These are phyloP conservation scores for Spiromastix sp. DNA, from an alignment of 2,329 filamentous ascomycete species.

Conservation along the genomic window DNA sequence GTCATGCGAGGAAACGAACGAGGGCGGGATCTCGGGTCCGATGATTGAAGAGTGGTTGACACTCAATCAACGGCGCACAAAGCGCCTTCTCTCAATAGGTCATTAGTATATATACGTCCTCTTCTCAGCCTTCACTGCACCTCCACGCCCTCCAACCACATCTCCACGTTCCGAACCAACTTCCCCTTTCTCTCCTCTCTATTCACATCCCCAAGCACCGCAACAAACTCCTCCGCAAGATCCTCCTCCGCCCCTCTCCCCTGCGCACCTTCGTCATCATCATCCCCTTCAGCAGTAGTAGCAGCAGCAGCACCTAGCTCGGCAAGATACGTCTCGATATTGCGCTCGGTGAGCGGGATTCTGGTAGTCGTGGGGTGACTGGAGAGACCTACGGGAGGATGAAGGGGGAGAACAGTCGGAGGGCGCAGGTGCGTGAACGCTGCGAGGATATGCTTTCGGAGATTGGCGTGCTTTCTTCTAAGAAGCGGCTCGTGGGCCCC, in stretches of 20 bases:
- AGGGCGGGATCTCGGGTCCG: too few species aligned
- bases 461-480: too few species aligned
- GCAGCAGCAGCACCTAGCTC: not conserved
- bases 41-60: too few species aligned
- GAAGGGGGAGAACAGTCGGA: too few species aligned
- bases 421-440: too few species aligned
- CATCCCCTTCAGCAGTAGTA: not conserved
- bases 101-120: too few species aligned
- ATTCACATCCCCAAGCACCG: not conserved
- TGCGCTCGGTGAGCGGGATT: slow-evolving; percentile 1
- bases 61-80: too few species aligned
- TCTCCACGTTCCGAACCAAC: not conserved
- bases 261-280: not conserved
- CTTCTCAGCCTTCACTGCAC: not conserved
- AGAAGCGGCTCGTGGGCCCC: too few species aligned
- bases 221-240: not conserved
- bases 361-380: not conserved
- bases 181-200: not conserved
- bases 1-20: too few species aligned
- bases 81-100: too few species aligned
- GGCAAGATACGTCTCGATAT: slow-evolving; percentile 1
- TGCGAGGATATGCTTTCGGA: too few species aligned
- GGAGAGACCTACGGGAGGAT: not conserved
- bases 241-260: not conserved
- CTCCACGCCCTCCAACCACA: not conserved